Evolutionary conservation across 2,329 filamentous ascomycete genomes (phyloP).

Genomic region (Colletotrichum shisoi): DNA sequence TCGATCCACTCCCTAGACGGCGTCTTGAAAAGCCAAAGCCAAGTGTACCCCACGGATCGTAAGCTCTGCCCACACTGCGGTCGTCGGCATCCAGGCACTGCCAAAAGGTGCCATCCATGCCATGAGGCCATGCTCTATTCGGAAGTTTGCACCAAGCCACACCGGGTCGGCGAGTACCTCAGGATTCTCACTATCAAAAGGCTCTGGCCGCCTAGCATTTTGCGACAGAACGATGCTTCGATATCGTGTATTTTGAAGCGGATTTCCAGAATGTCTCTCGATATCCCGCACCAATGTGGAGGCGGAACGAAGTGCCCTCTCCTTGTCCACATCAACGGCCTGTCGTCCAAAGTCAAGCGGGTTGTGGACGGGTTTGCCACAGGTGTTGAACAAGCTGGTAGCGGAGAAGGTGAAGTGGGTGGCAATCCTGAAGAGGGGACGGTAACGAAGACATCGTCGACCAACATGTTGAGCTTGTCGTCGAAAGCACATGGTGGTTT

Average conservation of each 20-base stretch:
- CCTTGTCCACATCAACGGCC: background rate
- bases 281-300: background rate
- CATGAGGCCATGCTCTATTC: background rate
- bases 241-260: conserved; percentile 1
- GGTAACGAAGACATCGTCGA: background rate
- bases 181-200: background rate
- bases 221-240: background rate
- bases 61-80: conserved; percentile 12
- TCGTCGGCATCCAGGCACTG: conserved; percentile 6
- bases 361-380: background rate
- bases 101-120: conserved; percentile 20
- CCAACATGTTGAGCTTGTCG: background rate
- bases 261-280: background rate
- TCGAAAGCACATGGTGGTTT: background rate
- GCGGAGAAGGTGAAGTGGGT: background rate
- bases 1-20: background rate
- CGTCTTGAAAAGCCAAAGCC: background rate
- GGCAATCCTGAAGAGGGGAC: background rate
- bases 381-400: background rate
- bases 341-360: background rate
- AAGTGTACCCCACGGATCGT: background rate
- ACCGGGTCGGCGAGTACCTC: conserved; percentile 21
- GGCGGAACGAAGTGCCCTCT: conserved; percentile 2
- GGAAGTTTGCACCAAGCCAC: conserved; percentile 6
- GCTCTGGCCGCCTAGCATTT: background rate